Evolutionary conservation across 1,284 basidiomycete species (phyloP).

Genomic region (Naganishia liquefaciens): DNA sequence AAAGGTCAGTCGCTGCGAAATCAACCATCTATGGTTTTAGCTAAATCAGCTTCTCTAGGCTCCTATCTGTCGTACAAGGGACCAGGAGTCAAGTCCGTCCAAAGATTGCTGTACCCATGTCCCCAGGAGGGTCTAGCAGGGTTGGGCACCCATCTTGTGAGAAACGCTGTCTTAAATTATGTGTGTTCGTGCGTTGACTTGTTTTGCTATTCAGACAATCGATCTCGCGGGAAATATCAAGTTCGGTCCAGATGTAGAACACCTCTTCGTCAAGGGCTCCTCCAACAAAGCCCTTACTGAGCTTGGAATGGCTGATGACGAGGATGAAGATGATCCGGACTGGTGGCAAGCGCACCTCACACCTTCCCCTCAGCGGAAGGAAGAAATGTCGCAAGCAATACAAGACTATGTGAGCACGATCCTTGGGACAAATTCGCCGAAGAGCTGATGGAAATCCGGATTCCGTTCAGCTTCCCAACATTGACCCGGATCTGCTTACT

Average conservation of each 20-base stretch:
- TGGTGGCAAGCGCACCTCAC: slow-evolving; percentile 74
- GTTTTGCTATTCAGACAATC: slow-evolving; percentile 59
- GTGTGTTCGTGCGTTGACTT: background rate
- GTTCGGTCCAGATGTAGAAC: slow-evolving; percentile 93
- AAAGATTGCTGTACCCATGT: slow-evolving; percentile 83
- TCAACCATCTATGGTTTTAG: background rate
- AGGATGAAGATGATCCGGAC: slow-evolving; percentile 57
- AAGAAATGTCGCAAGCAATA: slow-evolving; percentile 68
- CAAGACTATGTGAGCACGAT: slow-evolving; percentile 46
- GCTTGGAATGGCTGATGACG: slow-evolving; percentile 70
- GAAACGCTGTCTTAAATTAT: slow-evolving; percentile 21
- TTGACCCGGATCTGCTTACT: slow-evolving; percentile 65
- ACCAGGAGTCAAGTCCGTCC: slow-evolving; percentile 65
- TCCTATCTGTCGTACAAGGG: slow-evolving; percentile 86
- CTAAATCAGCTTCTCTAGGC: slow-evolving; percentile 51
- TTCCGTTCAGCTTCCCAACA: slow-evolving; percentile 69
- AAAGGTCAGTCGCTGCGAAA: slow-evolving; percentile 55
- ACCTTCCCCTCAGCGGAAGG: slow-evolving; percentile 62
- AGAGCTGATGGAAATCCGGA: background rate
- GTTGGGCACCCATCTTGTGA: slow-evolving; percentile 77
- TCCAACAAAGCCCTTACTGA: slow-evolving; percentile 54
- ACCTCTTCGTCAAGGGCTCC: slow-evolving; percentile 57
- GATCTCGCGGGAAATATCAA: slow-evolving; percentile 82
- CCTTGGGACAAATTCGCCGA: background rate
- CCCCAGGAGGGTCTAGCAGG: slow-evolving; percentile 66